Base-by-base conservation (phyloP, 805 yeast species). In the Saccharomycopsis sp. region DNA sequence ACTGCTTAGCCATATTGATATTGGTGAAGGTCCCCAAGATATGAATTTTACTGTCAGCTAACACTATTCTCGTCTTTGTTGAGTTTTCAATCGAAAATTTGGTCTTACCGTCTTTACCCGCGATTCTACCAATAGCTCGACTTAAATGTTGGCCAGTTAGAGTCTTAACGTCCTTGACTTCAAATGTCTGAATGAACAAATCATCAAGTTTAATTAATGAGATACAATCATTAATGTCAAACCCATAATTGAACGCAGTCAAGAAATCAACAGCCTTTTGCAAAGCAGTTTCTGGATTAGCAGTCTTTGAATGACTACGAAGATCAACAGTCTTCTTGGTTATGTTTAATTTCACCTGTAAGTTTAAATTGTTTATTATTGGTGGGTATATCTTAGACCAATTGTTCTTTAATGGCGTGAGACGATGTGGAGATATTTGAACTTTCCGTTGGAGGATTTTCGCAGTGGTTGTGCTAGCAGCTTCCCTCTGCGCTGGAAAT, bases 51-150 rank as follows among this genome's bases (percentile, higher is more conserved):
- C 94, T 78, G 65, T 93, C 99, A 0, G 99, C 99, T 54, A 93
- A 72, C 21, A 93, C 99, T 35, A 93, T 89, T 71, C 99, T 83
- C 9, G 99, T 93, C 68, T 97, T 79, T 19, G 97, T 90, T 14
- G 98, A 97, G 60, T 93, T 93, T 66, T 93, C 99, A 59, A 93
- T 93, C 26, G 98, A 97, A 64, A 90, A 93, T 68, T 90, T 93
- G 51, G 97, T 93, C 66, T 89, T 90, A 60, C 99, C 99, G 61
- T 93, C 99, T 61, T 93, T 94, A 64, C 99, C 99, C 11, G 99
- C 98, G 65, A 93, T 93, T 74, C 99, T 87, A 59, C 98, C 99
- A 62, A 93, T 93, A 5, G 99, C 98, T 74, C 99, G 82, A 42
- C 96, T 84, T 61, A 93, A 72, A 75, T 93, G 98, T 66, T 93